A percentile compares a stretch with the other conserved stretches of the same genome.
These are phyloP conservation scores for Carex sylvatica DNA, from an alignment of 202 grass and related monocot species.

Conservation along the genomic window DNA sequence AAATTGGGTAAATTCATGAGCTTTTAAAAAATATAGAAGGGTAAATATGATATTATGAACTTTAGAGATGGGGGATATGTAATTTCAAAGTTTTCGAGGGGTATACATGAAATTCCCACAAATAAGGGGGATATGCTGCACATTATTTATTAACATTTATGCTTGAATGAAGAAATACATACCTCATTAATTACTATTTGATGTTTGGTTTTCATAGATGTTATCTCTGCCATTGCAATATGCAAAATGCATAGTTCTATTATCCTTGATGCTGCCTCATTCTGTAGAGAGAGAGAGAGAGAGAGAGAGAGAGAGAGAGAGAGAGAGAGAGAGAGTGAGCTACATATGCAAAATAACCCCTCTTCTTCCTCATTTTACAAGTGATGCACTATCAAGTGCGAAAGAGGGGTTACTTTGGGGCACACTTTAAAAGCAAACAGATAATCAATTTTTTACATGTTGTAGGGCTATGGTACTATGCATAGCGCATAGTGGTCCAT, in stretches of 20 bases:
- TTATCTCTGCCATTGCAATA: constrained; percentile 98
- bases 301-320: background rate
- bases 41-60: too few species aligned
- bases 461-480: background rate
- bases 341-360: background rate
- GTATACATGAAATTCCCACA: too few species aligned
- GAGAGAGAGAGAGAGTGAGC: background rate
- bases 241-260: constrained; percentile 94
- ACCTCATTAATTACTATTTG: constrained; percentile 96
- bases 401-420: background rate
- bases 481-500: too few species aligned
- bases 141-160: background rate
- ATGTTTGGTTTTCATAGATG: constrained; percentile 74
- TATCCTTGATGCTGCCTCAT: constrained; percentile 80
- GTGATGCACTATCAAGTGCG: background rate
- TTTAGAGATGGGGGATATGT: too few species aligned
- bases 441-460: background rate
- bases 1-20: too few species aligned
- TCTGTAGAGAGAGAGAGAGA: constrained; percentile 33
- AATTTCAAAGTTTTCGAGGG: too few species aligned
- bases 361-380: background rate
- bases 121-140: background rate
- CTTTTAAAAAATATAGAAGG: too few species aligned
- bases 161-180: background rate
- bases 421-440: background rate